Percentiles rank a stretch among this genome's conserved stretches.
Evolutionary conservation across 768 basidiomycete genomes (phyloP).

Genomic region (Lentinula raphanica): DNA sequence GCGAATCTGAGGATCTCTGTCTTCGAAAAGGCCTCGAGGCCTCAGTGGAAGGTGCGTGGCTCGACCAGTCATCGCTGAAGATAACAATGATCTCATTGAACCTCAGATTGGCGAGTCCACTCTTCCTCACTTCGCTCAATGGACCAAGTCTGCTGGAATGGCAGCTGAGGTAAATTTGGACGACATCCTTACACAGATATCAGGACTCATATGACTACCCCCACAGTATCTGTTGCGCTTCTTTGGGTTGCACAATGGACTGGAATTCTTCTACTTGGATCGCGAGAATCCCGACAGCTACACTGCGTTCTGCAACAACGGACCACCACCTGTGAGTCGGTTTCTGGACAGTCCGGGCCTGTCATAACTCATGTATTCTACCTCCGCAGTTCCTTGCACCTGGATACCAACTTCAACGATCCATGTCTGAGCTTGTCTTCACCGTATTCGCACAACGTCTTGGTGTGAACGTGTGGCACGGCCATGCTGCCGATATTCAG

Average conservation of each 20-base stretch:
- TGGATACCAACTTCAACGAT: slow-evolving; percentile 10
- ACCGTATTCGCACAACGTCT: slow-evolving; percentile 12
- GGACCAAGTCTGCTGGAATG: slow-evolving; percentile 12
- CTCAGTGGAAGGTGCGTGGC: slow-evolving; percentile 10
- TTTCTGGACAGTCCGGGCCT: neutral
- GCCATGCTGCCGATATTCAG: slow-evolving; percentile 7
- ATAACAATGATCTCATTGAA: neutral
- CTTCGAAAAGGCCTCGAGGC: slow-evolving; percentile 3
- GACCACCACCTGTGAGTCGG: slow-evolving; percentile 8
- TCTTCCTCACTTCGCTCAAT: slow-evolving; percentile 11
- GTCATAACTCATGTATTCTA: neutral
- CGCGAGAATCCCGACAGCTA: slow-evolving; percentile 9
- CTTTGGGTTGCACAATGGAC: slow-evolving; percentile 11
- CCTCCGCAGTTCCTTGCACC: slow-evolving; percentile 2
- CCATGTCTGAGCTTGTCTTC: slow-evolving; percentile 13
- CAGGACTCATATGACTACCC: neutral
- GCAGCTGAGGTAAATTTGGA: neutral
- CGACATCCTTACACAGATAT: neutral
- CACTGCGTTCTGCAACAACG: slow-evolving; percentile 11
- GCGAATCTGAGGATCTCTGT: neutral
- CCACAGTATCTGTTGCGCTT: slow-evolving; percentile 6
- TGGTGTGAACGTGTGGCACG: slow-evolving; percentile 13
- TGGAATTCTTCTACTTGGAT: slow-evolving; percentile 11
- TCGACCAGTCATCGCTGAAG: neutral
- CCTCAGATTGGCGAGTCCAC: slow-evolving; percentile 13